Conservation (phyloP, 1,284 basidiomycete species). For the Paramarasmius palmivorus region DNA sequence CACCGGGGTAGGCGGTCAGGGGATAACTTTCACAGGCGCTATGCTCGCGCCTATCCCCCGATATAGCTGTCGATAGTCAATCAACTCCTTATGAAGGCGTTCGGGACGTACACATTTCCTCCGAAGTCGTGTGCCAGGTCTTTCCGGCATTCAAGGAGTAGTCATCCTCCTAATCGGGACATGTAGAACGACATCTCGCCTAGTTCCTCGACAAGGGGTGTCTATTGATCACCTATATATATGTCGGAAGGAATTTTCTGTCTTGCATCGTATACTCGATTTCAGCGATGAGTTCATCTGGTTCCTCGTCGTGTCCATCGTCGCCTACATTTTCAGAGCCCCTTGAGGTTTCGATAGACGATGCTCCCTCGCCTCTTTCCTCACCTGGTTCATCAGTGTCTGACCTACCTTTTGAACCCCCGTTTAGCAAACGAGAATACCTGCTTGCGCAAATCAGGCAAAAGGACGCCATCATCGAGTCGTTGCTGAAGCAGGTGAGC, state of each 20-base stretch:
- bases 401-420: constrained; percentile 24
- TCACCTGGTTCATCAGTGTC: constrained; percentile 17
- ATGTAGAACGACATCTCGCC: too few relatives aligned
- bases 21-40: too few relatives aligned
- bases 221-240: neutral
- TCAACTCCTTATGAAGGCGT: too few relatives aligned
- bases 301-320: constrained; percentile 14
- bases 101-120: too few relatives aligned
- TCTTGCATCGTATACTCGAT: neutral
- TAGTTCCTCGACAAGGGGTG: too few relatives aligned
- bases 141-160: too few relatives aligned
- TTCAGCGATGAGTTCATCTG: constrained; percentile 15
- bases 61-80: too few relatives aligned
- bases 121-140: too few relatives aligned
- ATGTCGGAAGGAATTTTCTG: constrained; percentile 13
- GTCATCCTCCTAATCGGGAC: too few relatives aligned
- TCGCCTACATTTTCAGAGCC: neutral
- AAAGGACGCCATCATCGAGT: constrained; percentile 82
- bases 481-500: constrained; percentile 73
- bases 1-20: too few relatives aligned
- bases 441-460: constrained; percentile 78
- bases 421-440: constrained; percentile 75
- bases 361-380: constrained; percentile 25
- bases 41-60: too few relatives aligned
- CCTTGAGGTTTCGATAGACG: neutral